Conservation (phyloP, 805 yeast genomes). For the Ogataea ramenticola region DNA sequence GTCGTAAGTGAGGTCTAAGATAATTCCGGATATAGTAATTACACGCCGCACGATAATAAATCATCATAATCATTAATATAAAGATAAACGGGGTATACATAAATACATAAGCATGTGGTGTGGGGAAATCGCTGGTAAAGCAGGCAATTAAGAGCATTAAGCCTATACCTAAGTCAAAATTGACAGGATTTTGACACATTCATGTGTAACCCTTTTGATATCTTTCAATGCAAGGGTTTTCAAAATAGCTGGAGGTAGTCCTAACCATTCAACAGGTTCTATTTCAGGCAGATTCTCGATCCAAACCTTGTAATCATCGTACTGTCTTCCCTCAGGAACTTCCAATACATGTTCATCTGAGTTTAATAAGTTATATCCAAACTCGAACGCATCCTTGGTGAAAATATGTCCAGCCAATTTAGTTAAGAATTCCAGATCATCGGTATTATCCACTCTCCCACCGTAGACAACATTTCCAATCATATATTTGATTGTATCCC, state of each 20-base stretch:
- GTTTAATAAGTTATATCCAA: conserved; percentile 11
- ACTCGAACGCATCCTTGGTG: conserved; percentile 29
- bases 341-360: conserved; percentile 11
- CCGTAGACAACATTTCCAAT: conserved; percentile 58
- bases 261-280: conserved; percentile 28
- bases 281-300: conserved; percentile 43
- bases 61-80: too few species aligned
- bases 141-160: too few species aligned
- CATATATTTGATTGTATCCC: conserved; percentile 43
- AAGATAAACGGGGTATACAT: neutral
- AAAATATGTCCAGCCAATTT: conserved; percentile 33
- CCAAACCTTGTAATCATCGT: conserved; percentile 39
- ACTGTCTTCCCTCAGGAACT: conserved; percentile 41
- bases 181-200: neutral
- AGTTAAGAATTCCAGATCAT: conserved; percentile 33
- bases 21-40: too few species aligned
- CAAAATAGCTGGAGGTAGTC: conserved; percentile 12
- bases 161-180: conserved; percentile 4
- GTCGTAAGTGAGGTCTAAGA: too few species aligned
- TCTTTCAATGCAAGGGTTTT: neutral
- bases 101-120: neutral
- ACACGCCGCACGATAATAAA: too few species aligned
- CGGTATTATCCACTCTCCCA: conserved; percentile 42
- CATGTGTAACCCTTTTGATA: neutral
- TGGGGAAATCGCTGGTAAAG: too few species aligned